Evolutionary conservation across 371 early-diverging fungal genomes (phyloP), one percentile per base, ranked within the genome.

Genomic region (Actinomortierella wolfii): DNA sequence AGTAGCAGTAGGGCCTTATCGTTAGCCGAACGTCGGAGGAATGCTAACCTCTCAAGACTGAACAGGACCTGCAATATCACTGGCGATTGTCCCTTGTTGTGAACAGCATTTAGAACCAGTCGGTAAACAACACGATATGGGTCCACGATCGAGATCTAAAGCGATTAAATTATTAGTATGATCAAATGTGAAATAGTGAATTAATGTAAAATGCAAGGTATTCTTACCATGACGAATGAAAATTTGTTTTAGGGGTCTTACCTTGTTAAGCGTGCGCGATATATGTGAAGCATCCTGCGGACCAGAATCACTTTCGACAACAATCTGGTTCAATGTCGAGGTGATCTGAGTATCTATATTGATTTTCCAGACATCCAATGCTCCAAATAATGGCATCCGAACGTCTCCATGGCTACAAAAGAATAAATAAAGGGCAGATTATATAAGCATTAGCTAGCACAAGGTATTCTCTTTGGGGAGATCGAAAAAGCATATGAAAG

Each of bases 281-380:
- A 52, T 61, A 6, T 59, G 62, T 1, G 56, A 39, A 6, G 66
- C 54, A 2, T 59, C 56, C 1, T 34, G 46, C 24, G 0, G 53
- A 29, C 2, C 28, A 39, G 51, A 49, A 2, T 46, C 45, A 13
- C 61, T 51, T 18, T 55, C 44, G 40, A 55, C 66, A 13, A 67
- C 64, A 13, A 74, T 17, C 50, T 67, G 75, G 23, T 74, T 74
- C 39, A 74, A 55, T 2, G 64, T 60, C 2, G 64, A 63, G 9
- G 51, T 62, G 11, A 74, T 57, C 4, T 56, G 58, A 3, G 57
- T 45, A 15, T 67, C 64, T 13, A 74, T 53, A 34, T 67, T 47
- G 5, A 74, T 26, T 9, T 62, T 63, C 75, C 75, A 74, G 5
- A 64, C 21, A 3, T 47, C 50, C 67, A 67, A 74, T 0, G 64